A percentile compares a stretch with the other conserved stretches of the same genome.
Conservation (phyloP, 176 grass and related monocot genomes). For the Oryza brachyantha region DNA sequence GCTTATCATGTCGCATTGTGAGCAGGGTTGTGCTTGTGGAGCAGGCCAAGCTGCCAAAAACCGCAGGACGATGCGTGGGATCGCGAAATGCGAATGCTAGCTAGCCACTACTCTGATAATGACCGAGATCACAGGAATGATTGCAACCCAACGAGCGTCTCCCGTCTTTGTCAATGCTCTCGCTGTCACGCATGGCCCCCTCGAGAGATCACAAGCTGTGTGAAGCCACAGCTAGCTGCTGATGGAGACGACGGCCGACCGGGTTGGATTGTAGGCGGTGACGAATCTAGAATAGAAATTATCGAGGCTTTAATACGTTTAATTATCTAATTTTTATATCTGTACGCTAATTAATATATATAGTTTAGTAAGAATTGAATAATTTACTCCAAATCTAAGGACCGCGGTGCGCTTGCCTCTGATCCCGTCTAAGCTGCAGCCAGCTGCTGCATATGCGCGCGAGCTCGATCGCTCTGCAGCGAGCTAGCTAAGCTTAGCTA, state of each 20-base stretch:
- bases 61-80: background rate
- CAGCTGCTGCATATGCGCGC: background rate
- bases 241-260: background rate
- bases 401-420: no score
- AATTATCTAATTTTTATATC: no score
- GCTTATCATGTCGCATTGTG: background rate
- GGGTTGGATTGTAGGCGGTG: no score
- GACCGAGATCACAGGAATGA: conserved; percentile 24
- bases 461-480: background rate
- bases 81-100: background rate
- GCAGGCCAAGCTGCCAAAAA: conserved; percentile 8
- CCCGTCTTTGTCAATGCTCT: conserved; percentile 33
- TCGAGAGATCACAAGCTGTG: conserved; percentile 21
- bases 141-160: conserved; percentile 20
- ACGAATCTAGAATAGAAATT: no score
- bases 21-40: background rate
- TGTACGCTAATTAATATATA: no score
- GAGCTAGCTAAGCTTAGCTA: background rate
- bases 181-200: background rate
- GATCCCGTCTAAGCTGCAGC: no score
- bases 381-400: no score
- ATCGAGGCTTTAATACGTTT: no score
- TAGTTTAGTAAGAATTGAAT: no score
- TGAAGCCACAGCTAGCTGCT: background rate
- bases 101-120: background rate